Evolutionary conservation across 257 asterid genomes (phyloP), one percentile per base, ranked within the genome.

Genomic region (Dorcoceras hygrometricum): DNA sequence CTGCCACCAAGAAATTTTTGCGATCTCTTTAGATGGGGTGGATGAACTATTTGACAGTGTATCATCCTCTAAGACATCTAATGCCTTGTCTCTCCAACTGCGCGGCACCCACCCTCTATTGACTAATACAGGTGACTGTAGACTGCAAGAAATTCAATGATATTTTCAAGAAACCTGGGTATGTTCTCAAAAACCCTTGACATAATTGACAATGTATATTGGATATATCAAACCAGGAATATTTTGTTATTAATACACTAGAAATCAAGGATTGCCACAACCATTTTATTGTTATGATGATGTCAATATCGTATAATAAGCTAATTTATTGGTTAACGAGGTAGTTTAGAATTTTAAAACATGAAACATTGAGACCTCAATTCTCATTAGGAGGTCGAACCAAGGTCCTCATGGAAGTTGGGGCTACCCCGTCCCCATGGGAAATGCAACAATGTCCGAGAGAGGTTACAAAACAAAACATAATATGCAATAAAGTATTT

Each of bases 51-150:
- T 73, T 53, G 82, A 32, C 53, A 63, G 66, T 24, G 64, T 67
- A 14, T 68, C 77, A 64, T 67, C 78, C 26, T 78, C 73, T 20
- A 81, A 69, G 67, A 71, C 75, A 62, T 72, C 74, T 50, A 79
- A 62, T 48, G 84, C 83, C 80, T 81, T 80, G 77, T 94, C 95
- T 74, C 97, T 86, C 99, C 97, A 94, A 71, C 89, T 79, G 63
- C 96, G 90, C 0, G 97, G 99, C 26, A 94, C 97, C 99, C 97
- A 94, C 71, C 99, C 99, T 85, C 99, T 86, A 69, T 94, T 94
- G 65, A 94, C 97, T 54, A 94, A 83, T 70, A 94, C 73, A 53
- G 96, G 94, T 24, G 80, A 63, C 76, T 71, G 90, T 67, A 79
- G 53, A 32, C 97, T 93, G 93, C 81, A 80, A 77, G 71, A 73